Evolutionary conservation across 1,284 basidiomycete species (phyloP).

Genomic region (Cutaneotrichosporon sp.): DNA sequence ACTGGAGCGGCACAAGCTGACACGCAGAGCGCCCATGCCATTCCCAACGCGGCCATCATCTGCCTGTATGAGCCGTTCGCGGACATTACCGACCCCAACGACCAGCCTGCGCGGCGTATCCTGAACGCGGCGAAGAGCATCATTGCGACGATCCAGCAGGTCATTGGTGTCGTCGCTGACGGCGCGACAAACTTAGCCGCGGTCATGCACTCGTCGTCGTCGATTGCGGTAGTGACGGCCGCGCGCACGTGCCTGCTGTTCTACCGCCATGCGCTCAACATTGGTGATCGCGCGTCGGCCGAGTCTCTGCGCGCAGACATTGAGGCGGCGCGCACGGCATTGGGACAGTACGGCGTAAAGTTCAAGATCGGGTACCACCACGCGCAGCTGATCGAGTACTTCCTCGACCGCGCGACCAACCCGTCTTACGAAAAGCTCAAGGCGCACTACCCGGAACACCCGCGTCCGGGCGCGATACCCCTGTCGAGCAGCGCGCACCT

Average conservation of each 20-base stretch:
- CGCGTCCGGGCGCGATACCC: conserved; percentile 34
- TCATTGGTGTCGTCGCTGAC: conserved; percentile 23
- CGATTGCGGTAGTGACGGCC: conserved; percentile 38
- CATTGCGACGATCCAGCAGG: conserved; percentile 37
- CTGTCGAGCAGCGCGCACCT: conserved; percentile 30
- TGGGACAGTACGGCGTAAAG: conserved; percentile 30
- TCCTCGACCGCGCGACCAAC: conserved; percentile 38
- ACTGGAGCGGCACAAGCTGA: not conserved
- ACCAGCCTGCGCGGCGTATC: conserved; percentile 35
- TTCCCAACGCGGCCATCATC: conserved; percentile 41
- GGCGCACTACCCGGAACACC: conserved; percentile 44
- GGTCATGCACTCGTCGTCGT: conserved; percentile 40
- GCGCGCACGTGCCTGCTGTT: conserved; percentile 38
- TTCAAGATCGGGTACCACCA: conserved; percentile 46
- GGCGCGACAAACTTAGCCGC: conserved; percentile 23
- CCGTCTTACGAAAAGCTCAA: conserved; percentile 39
- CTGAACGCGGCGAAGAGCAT: conserved; percentile 35
- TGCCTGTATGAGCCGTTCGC: conserved; percentile 47
- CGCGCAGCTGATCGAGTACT: conserved; percentile 44
- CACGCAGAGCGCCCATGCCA: conserved; percentile 32
- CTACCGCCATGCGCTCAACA: conserved; percentile 38
- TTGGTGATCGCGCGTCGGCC: conserved; percentile 27
- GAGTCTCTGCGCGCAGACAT: conserved; percentile 32
- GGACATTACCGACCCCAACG: conserved; percentile 37
- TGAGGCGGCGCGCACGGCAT: conserved; percentile 33